These are phyloP conservation scores for Trichophyton equinum DNA, from an alignment of 2,329 filamentous ascomycete species.

Conservation along the genomic window DNA sequence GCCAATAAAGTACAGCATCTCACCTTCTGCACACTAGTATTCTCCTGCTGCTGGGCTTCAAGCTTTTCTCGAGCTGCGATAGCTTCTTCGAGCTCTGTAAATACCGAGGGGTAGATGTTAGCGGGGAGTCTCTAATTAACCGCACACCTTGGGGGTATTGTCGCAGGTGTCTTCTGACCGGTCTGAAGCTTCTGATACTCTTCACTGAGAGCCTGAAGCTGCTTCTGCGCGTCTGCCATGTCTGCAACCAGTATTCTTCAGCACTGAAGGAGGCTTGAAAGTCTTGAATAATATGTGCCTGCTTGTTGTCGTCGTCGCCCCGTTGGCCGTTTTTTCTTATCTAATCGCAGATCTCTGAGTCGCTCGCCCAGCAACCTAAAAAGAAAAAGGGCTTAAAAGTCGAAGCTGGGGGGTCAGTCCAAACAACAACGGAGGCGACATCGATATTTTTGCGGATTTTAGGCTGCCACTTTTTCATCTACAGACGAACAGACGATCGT, in stretches of 20 bases:
- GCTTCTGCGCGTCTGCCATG: conserved; percentile 64
- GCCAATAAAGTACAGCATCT: conserved; percentile 2
- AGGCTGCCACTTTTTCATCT: background rate
- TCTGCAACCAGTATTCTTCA: conserved; percentile 9
- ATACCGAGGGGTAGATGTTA: background rate
- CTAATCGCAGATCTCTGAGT: background rate
- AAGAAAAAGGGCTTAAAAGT: conserved; percentile 10
- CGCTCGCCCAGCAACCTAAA: conserved; percentile 4
- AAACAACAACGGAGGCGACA: background rate
- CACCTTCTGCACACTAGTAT: conserved; percentile 72
- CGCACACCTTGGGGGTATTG: background rate
- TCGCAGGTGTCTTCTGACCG: conserved; percentile 40
- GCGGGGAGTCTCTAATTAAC: background rate
- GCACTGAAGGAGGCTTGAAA: background rate
- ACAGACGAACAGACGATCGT: background rate
- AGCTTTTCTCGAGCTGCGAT: conserved; percentile 78
- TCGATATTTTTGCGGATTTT: background rate
- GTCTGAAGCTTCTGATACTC: conserved; percentile 79
- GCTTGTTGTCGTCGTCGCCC: background rate
- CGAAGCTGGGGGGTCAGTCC: background rate
- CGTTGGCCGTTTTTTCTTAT: background rate
- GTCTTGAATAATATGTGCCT: background rate
- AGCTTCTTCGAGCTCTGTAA: conserved; percentile 60
- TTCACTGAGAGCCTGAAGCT: conserved; percentile 70
- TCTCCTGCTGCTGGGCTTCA: conserved; percentile 86